Conservation (phyloP, 768 basidiomycete species). For the Porphyrellus cyaneotinctus region DNA sequence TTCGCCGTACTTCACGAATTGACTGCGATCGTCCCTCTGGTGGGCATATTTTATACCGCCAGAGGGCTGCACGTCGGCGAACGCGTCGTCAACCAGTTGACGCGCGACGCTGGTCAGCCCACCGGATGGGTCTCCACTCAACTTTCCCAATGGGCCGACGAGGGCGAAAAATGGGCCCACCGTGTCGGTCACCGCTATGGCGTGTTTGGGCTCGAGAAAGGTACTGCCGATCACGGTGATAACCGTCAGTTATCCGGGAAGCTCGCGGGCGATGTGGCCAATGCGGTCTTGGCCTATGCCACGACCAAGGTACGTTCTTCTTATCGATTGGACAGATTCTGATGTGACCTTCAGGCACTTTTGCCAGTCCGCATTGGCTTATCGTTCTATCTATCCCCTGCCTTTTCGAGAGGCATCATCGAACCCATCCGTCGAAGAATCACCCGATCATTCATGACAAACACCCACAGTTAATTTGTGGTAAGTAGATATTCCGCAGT, state of each 20-base stretch:
- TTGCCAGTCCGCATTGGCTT: slow-evolving; percentile 68
- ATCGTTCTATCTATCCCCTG: slow-evolving; percentile 69
- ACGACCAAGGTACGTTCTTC: slow-evolving; percentile 59
- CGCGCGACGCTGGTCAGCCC: slow-evolving; percentile 10
- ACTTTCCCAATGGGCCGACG: slow-evolving; percentile 61
- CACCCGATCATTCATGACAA: slow-evolving; percentile 16
- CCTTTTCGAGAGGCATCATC: slow-evolving; percentile 62
- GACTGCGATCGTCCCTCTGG: slow-evolving; percentile 74
- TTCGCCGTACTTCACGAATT: slow-evolving; percentile 85
- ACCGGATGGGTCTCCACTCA: slow-evolving; percentile 41
- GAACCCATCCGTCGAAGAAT: slow-evolving; percentile 50
- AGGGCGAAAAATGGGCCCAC: slow-evolving; percentile 69
- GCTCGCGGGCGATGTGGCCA: slow-evolving; percentile 74
- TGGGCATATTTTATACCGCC: slow-evolving; percentile 68
- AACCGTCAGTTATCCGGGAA: slow-evolving; percentile 27
- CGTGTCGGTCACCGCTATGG: slow-evolving; percentile 76
- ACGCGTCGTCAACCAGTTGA: slow-evolving; percentile 46
- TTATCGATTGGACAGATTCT: not conserved
- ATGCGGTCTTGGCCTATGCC: slow-evolving; percentile 78
- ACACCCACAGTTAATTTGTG: not conserved
- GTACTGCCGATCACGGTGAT: slow-evolving; percentile 14
- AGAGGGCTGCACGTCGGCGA: slow-evolving; percentile 68
- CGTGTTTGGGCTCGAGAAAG: slow-evolving; percentile 71
- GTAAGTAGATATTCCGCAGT: slow-evolving; percentile 28
- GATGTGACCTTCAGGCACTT: slow-evolving; percentile 49